These are phyloP conservation scores for Chrysochromulina parva DNA, from an alignment of 78 protist genomes.

Conservation along the genomic window DNA sequence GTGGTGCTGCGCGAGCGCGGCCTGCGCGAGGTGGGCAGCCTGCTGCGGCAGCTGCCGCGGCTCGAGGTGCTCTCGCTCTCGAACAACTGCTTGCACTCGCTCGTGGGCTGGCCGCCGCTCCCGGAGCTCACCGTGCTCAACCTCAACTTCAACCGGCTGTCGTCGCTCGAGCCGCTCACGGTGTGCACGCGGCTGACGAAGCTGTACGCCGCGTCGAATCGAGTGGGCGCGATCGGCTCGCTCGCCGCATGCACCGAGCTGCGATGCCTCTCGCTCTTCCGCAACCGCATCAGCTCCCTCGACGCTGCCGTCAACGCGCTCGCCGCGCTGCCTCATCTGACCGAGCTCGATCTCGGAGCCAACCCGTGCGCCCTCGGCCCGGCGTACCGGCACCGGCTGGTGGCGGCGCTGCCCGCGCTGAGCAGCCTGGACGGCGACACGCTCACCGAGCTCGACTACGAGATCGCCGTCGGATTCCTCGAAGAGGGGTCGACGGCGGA, in stretches of 20 bases:
- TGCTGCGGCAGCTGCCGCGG: background rate
- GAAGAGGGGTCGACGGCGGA: no score
- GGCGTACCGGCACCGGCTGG: background rate
- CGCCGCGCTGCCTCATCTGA: background rate
- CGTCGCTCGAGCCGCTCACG: background rate
- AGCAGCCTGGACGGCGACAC: background rate
- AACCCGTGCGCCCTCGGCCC: slow-evolving; percentile 8
- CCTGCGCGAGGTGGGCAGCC: background rate
- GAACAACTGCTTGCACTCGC: background rate
- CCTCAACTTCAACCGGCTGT: background rate
- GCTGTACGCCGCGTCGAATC: background rate
- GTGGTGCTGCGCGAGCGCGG: background rate
- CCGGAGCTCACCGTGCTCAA: background rate
- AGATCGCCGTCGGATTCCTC: no score
- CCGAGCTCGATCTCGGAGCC: background rate
- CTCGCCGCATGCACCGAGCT: background rate
- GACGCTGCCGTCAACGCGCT: background rate
- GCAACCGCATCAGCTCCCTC: background rate
- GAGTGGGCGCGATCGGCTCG: background rate
- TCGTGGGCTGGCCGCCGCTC: background rate
- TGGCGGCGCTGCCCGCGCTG: background rate
- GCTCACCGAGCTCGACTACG: background rate
- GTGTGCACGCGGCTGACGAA: background rate
- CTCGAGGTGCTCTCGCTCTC: slow-evolving; percentile 30
- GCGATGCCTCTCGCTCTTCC: background rate